Conservation (phyloP, 176 grass and related monocot genomes). For the Typha latifolia region DNA sequence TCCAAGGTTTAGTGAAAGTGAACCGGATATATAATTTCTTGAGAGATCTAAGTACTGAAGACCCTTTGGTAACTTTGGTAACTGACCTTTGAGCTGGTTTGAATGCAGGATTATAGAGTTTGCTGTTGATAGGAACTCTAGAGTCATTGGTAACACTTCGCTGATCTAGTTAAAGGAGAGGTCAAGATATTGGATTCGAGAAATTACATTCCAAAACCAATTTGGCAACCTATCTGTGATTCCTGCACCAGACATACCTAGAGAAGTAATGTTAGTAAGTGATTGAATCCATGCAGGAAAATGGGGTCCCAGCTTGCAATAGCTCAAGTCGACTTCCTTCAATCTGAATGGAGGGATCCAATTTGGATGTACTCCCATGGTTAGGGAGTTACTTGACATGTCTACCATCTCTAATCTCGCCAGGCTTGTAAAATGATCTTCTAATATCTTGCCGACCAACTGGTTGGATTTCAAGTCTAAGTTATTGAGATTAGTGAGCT, state of each 20-base stretch:
- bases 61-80: conserved; percentile 4
- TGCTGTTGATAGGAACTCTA: background rate
- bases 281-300: conserved; percentile 47
- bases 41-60: conserved; percentile 17
- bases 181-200: background rate
- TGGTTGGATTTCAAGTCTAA: conserved; percentile 3
- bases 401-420: conserved; percentile 5
- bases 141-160: conserved; percentile 6
- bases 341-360: conserved; percentile 49
- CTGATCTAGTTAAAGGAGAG: conserved; percentile 25
- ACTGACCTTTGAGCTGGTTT: conserved; percentile 28
- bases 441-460: conserved; percentile 1
- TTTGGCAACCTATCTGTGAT: conserved; percentile 37
- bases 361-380: conserved; percentile 6
- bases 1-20: background rate
- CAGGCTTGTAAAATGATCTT: conserved; percentile 15
- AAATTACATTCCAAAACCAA: conserved; percentile 36
- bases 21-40: conserved; percentile 13
- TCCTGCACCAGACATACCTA: conserved; percentile 32
- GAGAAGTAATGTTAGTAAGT: background rate
- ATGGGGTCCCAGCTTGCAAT: conserved; percentile 28
- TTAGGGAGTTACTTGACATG: conserved; percentile 17
- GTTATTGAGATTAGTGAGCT: background rate
- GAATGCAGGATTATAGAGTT: background rate
- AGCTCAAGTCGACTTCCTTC: background rate